Evolutionary conservation across 192 early-diverging fungal species (phyloP).

Genomic region (Haplosporangium gracile): DNA sequence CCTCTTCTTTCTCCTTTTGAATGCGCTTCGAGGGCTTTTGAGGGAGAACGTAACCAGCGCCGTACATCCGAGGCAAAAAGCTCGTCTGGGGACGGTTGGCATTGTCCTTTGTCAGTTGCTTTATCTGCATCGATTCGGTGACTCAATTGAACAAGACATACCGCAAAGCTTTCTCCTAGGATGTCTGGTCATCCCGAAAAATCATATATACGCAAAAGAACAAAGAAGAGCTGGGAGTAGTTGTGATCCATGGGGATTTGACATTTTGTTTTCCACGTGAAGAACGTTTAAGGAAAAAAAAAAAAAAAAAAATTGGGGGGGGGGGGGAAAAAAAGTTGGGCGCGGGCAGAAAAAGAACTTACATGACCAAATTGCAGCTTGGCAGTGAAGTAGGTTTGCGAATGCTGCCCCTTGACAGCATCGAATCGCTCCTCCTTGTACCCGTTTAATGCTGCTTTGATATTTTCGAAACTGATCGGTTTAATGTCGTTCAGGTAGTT

Average conservation of each 20-base stretch:
- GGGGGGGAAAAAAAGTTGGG: too few relatives aligned
- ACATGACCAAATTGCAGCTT: not conserved
- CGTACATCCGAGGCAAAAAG: conserved; percentile 7
- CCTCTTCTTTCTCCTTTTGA: too few relatives aligned
- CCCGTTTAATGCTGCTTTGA: not conserved
- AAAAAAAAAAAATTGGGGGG: too few relatives aligned
- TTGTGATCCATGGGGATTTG: too few relatives aligned
- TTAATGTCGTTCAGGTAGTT: conserved; percentile 14
- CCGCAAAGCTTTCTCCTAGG: not conserved
- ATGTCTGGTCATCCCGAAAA: not conserved
- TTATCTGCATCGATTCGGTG: not conserved
- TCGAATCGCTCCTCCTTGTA: not conserved
- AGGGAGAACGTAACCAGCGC: not conserved
- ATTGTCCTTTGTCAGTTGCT: not conserved
- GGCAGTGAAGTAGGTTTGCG: not conserved
- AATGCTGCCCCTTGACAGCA: not conserved
- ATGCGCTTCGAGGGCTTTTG: conserved; percentile 19
- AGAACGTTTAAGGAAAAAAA: too few relatives aligned
- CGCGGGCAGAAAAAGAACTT: not conserved
- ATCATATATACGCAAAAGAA: too few relatives aligned
- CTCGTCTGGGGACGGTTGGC: conserved; percentile 8
- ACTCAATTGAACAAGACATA: conserved; percentile 15
- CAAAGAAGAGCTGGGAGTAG: not conserved
- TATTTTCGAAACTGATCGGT: not conserved
- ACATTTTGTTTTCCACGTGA: too few relatives aligned